Evolutionary conservation across 495 filamentous ascomycete species (phyloP).

Genomic region (Trichoderma gamsii): DNA sequence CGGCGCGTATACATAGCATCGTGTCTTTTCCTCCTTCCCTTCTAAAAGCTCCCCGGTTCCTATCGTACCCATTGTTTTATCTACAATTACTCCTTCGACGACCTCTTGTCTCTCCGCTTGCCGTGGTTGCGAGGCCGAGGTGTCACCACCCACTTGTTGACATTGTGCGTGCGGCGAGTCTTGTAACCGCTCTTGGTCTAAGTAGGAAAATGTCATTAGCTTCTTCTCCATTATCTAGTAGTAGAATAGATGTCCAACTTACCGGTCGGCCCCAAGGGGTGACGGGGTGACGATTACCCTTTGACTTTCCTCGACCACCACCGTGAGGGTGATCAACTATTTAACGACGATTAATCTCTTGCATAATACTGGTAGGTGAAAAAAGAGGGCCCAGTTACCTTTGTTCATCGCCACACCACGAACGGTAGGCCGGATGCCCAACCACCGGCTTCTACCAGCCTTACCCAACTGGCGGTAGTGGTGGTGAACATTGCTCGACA

Average conservation of each 20-base stretch:
- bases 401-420: constrained; percentile 98
- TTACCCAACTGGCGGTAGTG: constrained; percentile 89
- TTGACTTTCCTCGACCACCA: constrained; percentile 96
- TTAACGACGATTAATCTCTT: constrained; percentile 24
- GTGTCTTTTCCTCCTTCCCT: background rate
- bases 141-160: constrained; percentile 76
- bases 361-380: background rate
- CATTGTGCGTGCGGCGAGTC: constrained; percentile 67
- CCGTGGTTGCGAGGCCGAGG: constrained; percentile 72
- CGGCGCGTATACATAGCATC: constrained; percentile 11
- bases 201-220: constrained; percentile 29
- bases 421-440: constrained; percentile 89
- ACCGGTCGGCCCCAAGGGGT: constrained; percentile 95
- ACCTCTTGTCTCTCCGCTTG: constrained; percentile 53
- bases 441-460: constrained; percentile 84
- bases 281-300: constrained; percentile 91
- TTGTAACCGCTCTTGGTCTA: constrained; percentile 96
- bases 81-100: constrained; percentile 20
- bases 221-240: constrained; percentile 7
- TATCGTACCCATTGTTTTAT: background rate
- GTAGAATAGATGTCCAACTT: constrained; percentile 36
- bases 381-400: constrained; percentile 39
- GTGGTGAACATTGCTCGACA: constrained; percentile 86
- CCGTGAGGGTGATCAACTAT: constrained; percentile 89
- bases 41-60: background rate